Percentiles rank a stretch among this genome's conserved stretches.
Evolutionary conservation across 352 stramenopile species (phyloP).

Genomic region (Phytophthora nicotianae): DNA sequence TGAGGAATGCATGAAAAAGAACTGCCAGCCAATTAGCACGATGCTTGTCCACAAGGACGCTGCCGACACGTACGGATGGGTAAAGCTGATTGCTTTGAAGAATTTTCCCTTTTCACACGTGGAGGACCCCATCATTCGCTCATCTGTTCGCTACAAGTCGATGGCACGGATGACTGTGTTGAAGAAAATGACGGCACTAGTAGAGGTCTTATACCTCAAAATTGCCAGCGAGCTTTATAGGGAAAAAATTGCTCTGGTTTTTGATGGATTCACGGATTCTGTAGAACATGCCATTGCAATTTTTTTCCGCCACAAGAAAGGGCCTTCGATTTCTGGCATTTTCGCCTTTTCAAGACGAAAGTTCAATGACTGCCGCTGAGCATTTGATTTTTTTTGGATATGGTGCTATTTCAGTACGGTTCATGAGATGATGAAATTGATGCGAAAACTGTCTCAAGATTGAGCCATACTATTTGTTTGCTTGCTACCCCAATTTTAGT

Average conservation of each 20-base stretch:
- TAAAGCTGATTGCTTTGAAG: background rate
- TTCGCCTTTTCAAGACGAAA: slow-evolving; percentile 7
- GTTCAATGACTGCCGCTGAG: slow-evolving; percentile 7
- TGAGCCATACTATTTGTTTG: no score
- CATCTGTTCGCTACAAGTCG: no score
- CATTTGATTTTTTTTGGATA: slow-evolving; percentile 11
- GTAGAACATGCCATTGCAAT: background rate
- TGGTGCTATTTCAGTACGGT: slow-evolving; percentile 7
- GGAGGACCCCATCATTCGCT: background rate
- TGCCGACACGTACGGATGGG: no score
- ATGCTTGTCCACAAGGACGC: no score
- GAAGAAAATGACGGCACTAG: background rate
- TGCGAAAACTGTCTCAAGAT: no score
- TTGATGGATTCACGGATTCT: no score
- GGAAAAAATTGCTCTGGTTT: background rate
- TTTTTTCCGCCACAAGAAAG: background rate
- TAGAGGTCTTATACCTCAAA: background rate
- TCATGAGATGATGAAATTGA: no score
- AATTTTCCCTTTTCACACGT: background rate
- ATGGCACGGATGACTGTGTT: background rate
- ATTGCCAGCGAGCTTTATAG: background rate
- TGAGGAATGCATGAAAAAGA: no score
- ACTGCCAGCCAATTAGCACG: no score
- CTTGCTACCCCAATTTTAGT: no score
- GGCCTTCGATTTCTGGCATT: slow-evolving; percentile 3